Evolutionary conservation across 2,329 filamentous ascomycete genomes (phyloP).

Genomic region (Zymoseptoria passerinii): DNA sequence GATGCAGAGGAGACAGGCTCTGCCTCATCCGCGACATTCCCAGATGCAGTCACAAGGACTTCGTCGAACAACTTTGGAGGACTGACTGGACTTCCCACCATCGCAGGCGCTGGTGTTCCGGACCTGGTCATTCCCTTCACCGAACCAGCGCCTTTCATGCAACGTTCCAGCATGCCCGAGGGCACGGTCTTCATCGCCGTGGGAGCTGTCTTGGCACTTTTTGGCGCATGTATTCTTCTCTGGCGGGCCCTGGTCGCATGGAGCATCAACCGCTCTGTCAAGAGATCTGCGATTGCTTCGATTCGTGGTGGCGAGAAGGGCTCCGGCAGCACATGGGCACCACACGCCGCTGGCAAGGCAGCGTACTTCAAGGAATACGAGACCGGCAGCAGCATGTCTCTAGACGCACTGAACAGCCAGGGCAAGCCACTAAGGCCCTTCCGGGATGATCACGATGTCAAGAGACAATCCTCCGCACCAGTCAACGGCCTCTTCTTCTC

Average conservation of each 20-base stretch:
- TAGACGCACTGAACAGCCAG: conserved; percentile 42
- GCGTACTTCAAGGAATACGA: conserved; percentile 36
- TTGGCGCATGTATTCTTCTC: conserved; percentile 70
- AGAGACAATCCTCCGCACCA: conserved; percentile 40
- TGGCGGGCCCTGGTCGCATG: conserved; percentile 87
- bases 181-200: conserved; percentile 96
- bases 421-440: conserved; percentile 31
- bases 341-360: conserved; percentile 14
- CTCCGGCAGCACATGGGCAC: conserved; percentile 22
- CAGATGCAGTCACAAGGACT: conserved; percentile 19
- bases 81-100: conserved; percentile 43
- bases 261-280: conserved; percentile 84
- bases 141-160: conserved; percentile 81
- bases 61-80: conserved; percentile 21
- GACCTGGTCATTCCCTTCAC: conserved; percentile 73
- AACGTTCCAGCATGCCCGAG: conserved; percentile 73
- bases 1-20: conserved; percentile 16
- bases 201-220: conserved; percentile 75
- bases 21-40: conserved; percentile 13
- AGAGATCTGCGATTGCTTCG: conserved; percentile 70
- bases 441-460: conserved; percentile 20
- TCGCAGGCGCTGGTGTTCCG: conserved; percentile 54
- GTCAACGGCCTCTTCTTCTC: conserved; percentile 86
- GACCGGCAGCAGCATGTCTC: conserved; percentile 47
- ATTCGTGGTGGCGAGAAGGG: conserved; percentile 37